Percentiles rank a stretch among this genome's conserved stretches.
These are phyloP conservation scores for Anthoceros angustus DNA, from an alignment of 225 moss, liverwort and hornwort genomes.

Conservation along the genomic window DNA sequence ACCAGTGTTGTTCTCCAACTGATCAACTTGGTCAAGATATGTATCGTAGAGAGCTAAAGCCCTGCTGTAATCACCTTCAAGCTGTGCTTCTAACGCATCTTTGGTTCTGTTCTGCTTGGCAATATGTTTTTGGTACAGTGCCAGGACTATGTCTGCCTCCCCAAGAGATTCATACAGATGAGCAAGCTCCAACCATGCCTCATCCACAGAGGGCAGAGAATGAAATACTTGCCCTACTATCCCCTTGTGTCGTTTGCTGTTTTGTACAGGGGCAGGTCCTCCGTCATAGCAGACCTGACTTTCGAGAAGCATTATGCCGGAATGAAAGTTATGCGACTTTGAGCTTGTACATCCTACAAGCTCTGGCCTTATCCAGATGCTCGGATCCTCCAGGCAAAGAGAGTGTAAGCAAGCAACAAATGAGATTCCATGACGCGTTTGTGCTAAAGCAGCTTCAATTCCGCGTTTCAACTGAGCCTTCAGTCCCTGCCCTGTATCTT, in stretches of 20 bases:
- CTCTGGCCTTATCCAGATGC: constrained; percentile 70
- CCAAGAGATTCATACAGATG: constrained; percentile 62
- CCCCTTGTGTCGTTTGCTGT: constrained; percentile 50
- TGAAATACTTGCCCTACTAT: constrained; percentile 34
- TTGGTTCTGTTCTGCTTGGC: constrained; percentile 52
- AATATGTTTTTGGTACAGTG: constrained; percentile 43
- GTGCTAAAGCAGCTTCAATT: constrained; percentile 50
- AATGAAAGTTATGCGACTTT: constrained; percentile 69
- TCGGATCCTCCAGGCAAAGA: constrained; percentile 65
- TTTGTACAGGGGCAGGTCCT: constrained; percentile 16
- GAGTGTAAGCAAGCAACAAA: constrained; percentile 64
- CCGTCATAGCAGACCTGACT: constrained; percentile 48
- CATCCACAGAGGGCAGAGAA: constrained; percentile 35
- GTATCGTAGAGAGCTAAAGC: constrained; percentile 52
- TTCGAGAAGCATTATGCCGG: constrained; percentile 69
- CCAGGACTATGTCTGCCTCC: constrained; percentile 78
- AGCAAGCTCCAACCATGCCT: constrained; percentile 80
- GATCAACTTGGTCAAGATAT: constrained; percentile 21
- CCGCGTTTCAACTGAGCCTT: constrained; percentile 45
- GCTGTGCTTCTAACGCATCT: constrained; percentile 65
- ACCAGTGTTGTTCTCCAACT: constrained; percentile 26
- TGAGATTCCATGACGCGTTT: constrained; percentile 58
- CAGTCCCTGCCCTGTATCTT: constrained; percentile 17
- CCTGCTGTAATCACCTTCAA: constrained; percentile 40
- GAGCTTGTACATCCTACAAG: constrained; percentile 57